Conservation (phyloP, 495 filamentous ascomycete genomes). For the Margaritispora aquatica region DNA sequence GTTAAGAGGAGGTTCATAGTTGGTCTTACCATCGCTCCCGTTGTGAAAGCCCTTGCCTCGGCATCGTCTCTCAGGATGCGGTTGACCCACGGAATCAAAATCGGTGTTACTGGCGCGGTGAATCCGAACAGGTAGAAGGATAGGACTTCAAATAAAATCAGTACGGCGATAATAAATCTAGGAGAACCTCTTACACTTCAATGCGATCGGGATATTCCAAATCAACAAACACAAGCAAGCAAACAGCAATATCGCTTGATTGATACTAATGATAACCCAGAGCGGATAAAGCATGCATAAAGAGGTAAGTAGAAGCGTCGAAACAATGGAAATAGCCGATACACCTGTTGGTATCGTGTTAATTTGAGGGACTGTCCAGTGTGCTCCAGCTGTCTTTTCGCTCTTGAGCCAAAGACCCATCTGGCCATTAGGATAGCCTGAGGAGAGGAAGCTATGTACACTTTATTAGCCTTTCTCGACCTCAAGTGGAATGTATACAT, state of each 20-base stretch:
- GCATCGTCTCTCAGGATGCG: slow-evolving; percentile 45
- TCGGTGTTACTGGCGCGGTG: slow-evolving; percentile 14
- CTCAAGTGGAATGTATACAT: neutral
- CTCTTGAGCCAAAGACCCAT: slow-evolving; percentile 2
- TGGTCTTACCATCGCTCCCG: slow-evolving; percentile 34
- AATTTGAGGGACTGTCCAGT: slow-evolving; percentile 5
- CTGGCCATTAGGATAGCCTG: slow-evolving; percentile 12
- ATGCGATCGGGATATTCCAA: slow-evolving; percentile 38
- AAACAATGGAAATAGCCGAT: neutral
- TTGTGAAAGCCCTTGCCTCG: slow-evolving; percentile 44
- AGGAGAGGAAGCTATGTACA: slow-evolving; percentile 7
- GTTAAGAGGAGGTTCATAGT: neutral
- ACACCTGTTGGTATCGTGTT: slow-evolving; percentile 14
- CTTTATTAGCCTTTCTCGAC: neutral
- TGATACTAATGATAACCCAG: slow-evolving; percentile 11
- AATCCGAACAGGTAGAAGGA: slow-evolving; percentile 11
- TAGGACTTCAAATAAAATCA: slow-evolving; percentile 5
- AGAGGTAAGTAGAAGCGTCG: slow-evolving; percentile 3
- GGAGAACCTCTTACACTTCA: slow-evolving; percentile 14
- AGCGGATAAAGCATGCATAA: slow-evolving; percentile 13
- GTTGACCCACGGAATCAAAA: slow-evolving; percentile 38
- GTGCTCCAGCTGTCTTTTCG: neutral
- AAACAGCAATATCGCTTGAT: slow-evolving; percentile 20
- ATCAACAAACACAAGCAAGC: slow-evolving; percentile 25
- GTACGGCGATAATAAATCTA: neutral